phyloP scores from a whole-genome alignment of 805 yeast genomes.

The Teunomyces cretensis region DNA sequence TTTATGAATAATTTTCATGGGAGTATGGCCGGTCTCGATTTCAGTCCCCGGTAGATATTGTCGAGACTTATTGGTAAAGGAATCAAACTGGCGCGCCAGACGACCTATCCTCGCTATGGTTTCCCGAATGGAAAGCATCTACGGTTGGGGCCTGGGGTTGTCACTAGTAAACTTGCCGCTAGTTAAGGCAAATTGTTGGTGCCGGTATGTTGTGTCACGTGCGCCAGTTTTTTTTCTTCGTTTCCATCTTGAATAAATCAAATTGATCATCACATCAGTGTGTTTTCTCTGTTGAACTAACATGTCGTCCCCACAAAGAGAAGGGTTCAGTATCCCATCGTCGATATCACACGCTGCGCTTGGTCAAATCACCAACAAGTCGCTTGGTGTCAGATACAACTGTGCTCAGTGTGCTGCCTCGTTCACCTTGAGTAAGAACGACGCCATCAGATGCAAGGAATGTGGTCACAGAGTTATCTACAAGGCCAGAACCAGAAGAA shows the following conservation, averaged over 20 bases:
- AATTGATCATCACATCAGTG: conserved; percentile 3
- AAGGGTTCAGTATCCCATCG: conserved; percentile 83
- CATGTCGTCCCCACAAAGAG: conserved; percentile 62
- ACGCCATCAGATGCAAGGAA: conserved; percentile 96
- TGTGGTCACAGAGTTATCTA: conserved; percentile 98
- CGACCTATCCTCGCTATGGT: conserved; percentile 36
- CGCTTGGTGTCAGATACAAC: conserved; percentile 85
- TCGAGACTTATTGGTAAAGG: conserved; percentile 8
- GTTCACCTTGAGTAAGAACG: conserved; percentile 84
- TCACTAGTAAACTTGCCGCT: too few species aligned
- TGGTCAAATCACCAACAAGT: conserved; percentile 63
- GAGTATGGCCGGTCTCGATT: background rate
- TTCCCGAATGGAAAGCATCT: conserved; percentile 32
- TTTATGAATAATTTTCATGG: background rate
- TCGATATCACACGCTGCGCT: conserved; percentile 76
- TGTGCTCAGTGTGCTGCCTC: conserved; percentile 96
- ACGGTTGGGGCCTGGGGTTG: background rate
- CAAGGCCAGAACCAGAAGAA: conserved; percentile 96
- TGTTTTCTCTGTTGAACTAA: conserved; percentile 1
- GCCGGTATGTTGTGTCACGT: conserved; percentile 3
- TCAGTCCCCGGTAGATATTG: background rate
- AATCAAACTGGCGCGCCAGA: conserved; percentile 27
- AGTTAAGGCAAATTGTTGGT: background rate
- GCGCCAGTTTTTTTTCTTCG: conserved; percentile 1
- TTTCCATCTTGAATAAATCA: conserved; percentile 2